Percentiles rank a stretch among this genome's conserved stretches.
phyloP scores from a whole-genome alignment of 2,329 filamentous ascomycete species.

The Phyllosticta paracitricarpa region DNA sequence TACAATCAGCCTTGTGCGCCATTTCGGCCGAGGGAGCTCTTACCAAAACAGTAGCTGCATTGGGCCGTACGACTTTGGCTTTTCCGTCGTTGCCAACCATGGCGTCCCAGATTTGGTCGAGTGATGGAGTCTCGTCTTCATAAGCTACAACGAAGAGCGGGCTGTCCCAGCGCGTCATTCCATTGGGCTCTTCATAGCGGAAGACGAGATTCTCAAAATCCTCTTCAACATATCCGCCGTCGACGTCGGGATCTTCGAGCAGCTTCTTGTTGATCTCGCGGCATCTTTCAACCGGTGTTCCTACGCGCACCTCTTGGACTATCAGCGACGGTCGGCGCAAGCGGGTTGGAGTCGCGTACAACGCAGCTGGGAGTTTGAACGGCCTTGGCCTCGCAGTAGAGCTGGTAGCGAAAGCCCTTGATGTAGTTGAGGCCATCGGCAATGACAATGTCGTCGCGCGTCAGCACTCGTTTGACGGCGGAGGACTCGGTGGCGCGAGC shows the following conservation, averaged over 20 bases:
- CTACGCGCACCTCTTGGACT: constrained; percentile 44
- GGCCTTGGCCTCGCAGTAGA: constrained; percentile 77
- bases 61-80: constrained; percentile 58
- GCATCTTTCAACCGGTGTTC: constrained; percentile 46
- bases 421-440: constrained; percentile 80
- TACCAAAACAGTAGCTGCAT: constrained; percentile 61
- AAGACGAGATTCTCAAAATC: constrained; percentile 75
- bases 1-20: constrained; percentile 1
- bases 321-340: constrained; percentile 18
- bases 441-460: constrained; percentile 64
- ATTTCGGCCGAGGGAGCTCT: not conserved
- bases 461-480: constrained; percentile 67
- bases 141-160: constrained; percentile 71
- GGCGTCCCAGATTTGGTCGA: constrained; percentile 64
- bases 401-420: constrained; percentile 80
- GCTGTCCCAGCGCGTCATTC: constrained; percentile 76
- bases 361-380: constrained; percentile 66
- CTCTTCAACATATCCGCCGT: constrained; percentile 43
- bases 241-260: constrained; percentile 31
- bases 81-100: constrained; percentile 51
- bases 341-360: constrained; percentile 33
- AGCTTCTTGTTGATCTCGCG: constrained; percentile 51
- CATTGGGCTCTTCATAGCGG: constrained; percentile 77
- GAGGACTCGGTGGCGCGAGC: constrained; percentile 66
- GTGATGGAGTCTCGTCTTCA: constrained; percentile 61